Percentiles rank a stretch among this genome's conserved stretches.
Evolutionary conservation across 1,284 basidiomycete genomes (phyloP).

Genomic region (Microbotryum scabiosae): DNA sequence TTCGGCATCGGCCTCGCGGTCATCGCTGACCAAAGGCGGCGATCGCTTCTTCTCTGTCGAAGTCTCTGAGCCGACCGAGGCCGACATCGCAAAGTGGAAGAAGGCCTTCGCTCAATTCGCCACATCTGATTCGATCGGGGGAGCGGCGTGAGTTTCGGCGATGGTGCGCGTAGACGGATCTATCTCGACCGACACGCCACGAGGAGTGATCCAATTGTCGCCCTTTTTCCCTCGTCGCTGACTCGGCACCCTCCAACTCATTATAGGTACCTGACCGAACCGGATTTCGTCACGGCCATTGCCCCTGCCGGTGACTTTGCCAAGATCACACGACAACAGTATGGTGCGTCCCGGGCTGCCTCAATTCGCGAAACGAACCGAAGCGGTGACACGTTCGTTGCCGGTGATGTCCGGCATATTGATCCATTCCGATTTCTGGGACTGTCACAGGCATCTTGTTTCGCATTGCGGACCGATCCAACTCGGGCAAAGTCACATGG

Average conservation of each 20-base stretch:
- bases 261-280: constrained; percentile 64
- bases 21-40: too few species aligned
- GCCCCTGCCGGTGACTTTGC: constrained; percentile 72
- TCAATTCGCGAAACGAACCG: constrained; percentile 41
- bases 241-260: neutral
- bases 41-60: constrained; percentile 1
- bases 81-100: constrained; percentile 73
- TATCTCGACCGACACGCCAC: neutral
- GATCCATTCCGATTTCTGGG: too few species aligned
- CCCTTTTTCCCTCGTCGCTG: neutral
- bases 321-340: constrained; percentile 76
- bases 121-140: constrained; percentile 53
- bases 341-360: constrained; percentile 45
- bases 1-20: too few species aligned
- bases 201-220: neutral
- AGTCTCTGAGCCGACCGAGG: constrained; percentile 52
- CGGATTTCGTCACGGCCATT: constrained; percentile 86
- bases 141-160: constrained; percentile 60
- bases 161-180: neutral
- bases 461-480: constrained; percentile 72
- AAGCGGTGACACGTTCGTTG: neutral
- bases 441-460: constrained; percentile 53
- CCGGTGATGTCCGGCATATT: neutral
- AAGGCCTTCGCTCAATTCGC: constrained; percentile 75
- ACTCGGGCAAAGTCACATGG: constrained; percentile 74